phyloP scores from a whole-genome alignment of 1,139 yeast species.

The Nematodospora anomalae region DNA sequence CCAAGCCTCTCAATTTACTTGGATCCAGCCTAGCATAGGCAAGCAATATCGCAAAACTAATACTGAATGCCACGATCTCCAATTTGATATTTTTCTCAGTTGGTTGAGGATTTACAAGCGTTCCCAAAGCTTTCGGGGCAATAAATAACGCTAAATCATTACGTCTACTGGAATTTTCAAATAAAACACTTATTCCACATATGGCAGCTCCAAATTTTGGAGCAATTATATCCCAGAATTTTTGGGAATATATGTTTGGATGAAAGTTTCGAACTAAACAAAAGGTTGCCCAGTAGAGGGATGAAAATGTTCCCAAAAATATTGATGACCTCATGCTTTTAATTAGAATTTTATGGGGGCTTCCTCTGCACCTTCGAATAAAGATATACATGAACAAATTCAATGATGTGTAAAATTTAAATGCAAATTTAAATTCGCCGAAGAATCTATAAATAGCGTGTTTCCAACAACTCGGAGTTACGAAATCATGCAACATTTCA shows the following conservation, averaged over 20 bases:
- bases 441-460: slow-evolving; percentile 37
- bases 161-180: slow-evolving; percentile 35
- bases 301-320: slow-evolving; percentile 37
- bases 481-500: slow-evolving; percentile 33
- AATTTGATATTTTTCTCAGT: slow-evolving; percentile 18
- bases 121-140: slow-evolving; percentile 39
- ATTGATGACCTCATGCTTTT: slow-evolving; percentile 31
- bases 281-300: slow-evolving; percentile 39
- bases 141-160: slow-evolving; percentile 43
- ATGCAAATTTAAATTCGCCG: slow-evolving; percentile 34
- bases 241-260: slow-evolving; percentile 17
- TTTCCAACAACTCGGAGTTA: slow-evolving; percentile 32
- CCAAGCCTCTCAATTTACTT: slow-evolving; percentile 24
- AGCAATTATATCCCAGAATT: slow-evolving; percentile 30
- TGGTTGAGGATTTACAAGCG: slow-evolving; percentile 26
- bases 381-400: slow-evolving; percentile 18
- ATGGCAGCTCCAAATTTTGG: slow-evolving; percentile 32
- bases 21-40: slow-evolving; percentile 22
- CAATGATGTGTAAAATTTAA: slow-evolving; percentile 27
- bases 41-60: slow-evolving; percentile 34
- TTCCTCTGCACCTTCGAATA: slow-evolving; percentile 15
- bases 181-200: slow-evolving; percentile 37
- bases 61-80: slow-evolving; percentile 29
- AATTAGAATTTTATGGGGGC: slow-evolving; percentile 11
- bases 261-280: slow-evolving; percentile 36